These are phyloP conservation scores for Suillus variegatus DNA, from an alignment of 768 basidiomycete genomes.

Conservation along the genomic window DNA sequence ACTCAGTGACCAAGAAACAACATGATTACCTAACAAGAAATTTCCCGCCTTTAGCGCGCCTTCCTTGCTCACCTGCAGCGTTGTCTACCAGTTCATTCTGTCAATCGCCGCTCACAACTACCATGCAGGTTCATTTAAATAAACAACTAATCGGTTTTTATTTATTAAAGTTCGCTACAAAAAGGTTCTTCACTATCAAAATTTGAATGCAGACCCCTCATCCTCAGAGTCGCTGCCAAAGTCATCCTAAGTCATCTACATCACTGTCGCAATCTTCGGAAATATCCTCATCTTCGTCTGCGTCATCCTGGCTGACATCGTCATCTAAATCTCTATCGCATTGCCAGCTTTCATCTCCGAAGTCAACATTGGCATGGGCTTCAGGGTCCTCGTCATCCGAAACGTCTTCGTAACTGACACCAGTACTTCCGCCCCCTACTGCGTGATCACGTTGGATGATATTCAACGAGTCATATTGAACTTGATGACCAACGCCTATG, in stretches of 20 bases:
- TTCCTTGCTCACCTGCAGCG: conserved; percentile 17
- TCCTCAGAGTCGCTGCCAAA: background rate
- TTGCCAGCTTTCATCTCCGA: background rate
- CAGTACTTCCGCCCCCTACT: background rate
- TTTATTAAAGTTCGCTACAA: too few species aligned
- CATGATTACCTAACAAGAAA: conserved; percentile 36
- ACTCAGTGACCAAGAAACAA: background rate
- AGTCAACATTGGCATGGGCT: background rate
- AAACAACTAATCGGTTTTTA: conserved; percentile 47
- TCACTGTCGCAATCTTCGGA: background rate
- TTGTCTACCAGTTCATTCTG: conserved; percentile 15
- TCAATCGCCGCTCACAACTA: conserved; percentile 10
- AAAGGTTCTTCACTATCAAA: background rate
- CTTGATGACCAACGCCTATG: too few species aligned
- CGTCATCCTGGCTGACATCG: background rate
- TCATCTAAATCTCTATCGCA: background rate
- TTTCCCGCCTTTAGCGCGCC: conserved; percentile 28
- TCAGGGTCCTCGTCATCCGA: background rate
- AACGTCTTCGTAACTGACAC: background rate
- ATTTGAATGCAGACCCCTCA: background rate
- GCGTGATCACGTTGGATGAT: background rate
- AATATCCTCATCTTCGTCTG: background rate
- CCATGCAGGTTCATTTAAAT: conserved; percentile 76
- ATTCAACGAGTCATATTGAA: background rate
- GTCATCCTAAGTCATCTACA: background rate